phyloP scores from a whole-genome alignment of 345 rosid genomes.

The Eucalyptus marginata region DNA sequence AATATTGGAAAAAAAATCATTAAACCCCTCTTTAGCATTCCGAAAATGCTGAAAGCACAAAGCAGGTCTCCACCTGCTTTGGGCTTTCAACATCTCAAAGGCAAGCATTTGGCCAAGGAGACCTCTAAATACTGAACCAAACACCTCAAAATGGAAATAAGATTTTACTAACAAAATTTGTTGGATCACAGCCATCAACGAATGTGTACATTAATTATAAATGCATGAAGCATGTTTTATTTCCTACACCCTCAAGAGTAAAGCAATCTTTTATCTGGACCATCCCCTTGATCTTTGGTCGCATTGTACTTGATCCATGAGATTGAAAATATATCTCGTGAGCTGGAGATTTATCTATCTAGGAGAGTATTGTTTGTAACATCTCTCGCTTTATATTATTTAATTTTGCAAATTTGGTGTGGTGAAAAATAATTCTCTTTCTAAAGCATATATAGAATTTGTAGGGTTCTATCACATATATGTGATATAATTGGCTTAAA shows the following conservation, averaged over 20 bases:
- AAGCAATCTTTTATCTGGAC: neutral
- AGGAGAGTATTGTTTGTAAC: neutral
- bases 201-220: neutral
- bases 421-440: neutral
- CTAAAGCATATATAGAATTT: neutral
- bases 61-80: no score
- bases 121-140: no score
- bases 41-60: no score
- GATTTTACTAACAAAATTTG: neutral
- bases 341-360: neutral
- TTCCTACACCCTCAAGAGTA: neutral
- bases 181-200: neutral
- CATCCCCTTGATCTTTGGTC: neutral
- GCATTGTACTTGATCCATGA: neutral
- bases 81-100: no score
- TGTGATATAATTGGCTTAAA: neutral
- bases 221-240: neutral
- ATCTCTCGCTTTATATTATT: neutral
- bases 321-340: neutral
- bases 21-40: no score
- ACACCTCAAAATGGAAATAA: neutral
- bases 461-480: neutral
- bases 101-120: no score
- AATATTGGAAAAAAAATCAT: no score
- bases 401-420: neutral